Evolutionary conservation across 2,329 filamentous ascomycete genomes (phyloP), one percentile per base, ranked within the genome.

Genomic region (Biscogniauxia mediterranea): DNA sequence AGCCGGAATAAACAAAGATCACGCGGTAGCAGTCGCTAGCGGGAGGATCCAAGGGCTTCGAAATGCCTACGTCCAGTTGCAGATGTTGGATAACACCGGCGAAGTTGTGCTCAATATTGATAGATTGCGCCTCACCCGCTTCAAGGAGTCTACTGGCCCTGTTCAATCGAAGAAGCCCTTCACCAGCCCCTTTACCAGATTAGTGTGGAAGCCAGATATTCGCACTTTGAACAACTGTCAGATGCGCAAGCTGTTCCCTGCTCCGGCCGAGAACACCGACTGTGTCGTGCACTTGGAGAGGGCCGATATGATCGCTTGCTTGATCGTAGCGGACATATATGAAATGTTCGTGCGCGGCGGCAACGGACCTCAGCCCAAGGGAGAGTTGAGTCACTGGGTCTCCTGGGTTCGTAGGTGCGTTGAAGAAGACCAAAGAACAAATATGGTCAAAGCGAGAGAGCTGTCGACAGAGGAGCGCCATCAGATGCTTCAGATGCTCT

Each of bases 201-300:
- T 62, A 3, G 56, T 57, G 1, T 62, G 67, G 63, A 61, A 65
- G 59, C 69, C 69, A 3, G 69, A 71, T 51, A 64, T 70, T 17
- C 67, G 65, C 21, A 53, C 50, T 11, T 42, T 67, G 52, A 59
- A 51, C 52, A 67, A 66, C 42, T 11, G 25, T 13, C 64, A 67
- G 23, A 9, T 32, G 3, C 28, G 28, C 28, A 32, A 32, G 26
- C 26, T 28, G 26, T 28, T 23, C 15, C 65, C 59, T 21, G 59
- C 64, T 17, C 61, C 65, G 15, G 49, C 46, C 6, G 61, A 68
- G 17, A 66, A 66, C 49, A 38, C 55, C 8, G 58, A 61, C 13
- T 52, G 49, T 19, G 52, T 25, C 6, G 21, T 15, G 8, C 26
- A 57, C 5, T 56, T 58, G 11, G 52, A 59, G 25, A 54, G 32